These are phyloP conservation scores for Fusarium temperatum DNA, from an alignment of 2,329 filamentous ascomycete species.

Conservation along the genomic window DNA sequence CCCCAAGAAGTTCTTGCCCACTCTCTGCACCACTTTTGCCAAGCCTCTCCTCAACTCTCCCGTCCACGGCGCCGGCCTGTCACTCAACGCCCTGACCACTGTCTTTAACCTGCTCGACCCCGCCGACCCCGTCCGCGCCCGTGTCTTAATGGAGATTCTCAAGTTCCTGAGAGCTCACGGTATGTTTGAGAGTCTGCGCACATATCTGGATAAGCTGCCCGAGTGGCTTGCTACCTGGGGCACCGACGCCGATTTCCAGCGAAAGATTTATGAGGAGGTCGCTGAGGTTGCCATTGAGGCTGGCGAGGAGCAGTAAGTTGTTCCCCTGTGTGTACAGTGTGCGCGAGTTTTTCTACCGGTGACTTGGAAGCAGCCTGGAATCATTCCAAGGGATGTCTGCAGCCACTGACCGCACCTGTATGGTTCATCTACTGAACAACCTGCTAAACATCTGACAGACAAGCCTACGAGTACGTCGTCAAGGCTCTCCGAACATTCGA, in stretches of 20 bases:
- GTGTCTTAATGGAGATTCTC: slow-evolving; percentile 90
- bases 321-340: not conserved
- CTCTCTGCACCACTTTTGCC: slow-evolving; percentile 88
- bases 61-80: slow-evolving; percentile 83
- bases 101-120: slow-evolving; percentile 93
- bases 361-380: not conserved
- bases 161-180: slow-evolving; percentile 79
- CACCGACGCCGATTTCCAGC: slow-evolving; percentile 80
- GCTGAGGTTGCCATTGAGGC: slow-evolving; percentile 82
- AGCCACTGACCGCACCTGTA: not conserved
- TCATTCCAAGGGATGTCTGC: not conserved
- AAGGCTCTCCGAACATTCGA: slow-evolving; percentile 70
- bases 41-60: slow-evolving; percentile 88
- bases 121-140: slow-evolving; percentile 81
- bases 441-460: slow-evolving; percentile 49
- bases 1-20: slow-evolving; percentile 84
- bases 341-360: not conserved
- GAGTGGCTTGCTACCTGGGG: slow-evolving; percentile 87
- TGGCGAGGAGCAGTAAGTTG: slow-evolving; percentile 77
- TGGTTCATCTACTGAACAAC: not conserved
- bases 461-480: slow-evolving; percentile 73
- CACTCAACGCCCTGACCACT: slow-evolving; percentile 89
- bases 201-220: slow-evolving; percentile 84
- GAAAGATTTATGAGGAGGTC: slow-evolving; percentile 85
- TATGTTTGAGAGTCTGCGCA: slow-evolving; percentile 84